These are phyloP conservation scores for Crassisporium funariophilum DNA, from an alignment of 768 basidiomycete species.

Conservation along the genomic window DNA sequence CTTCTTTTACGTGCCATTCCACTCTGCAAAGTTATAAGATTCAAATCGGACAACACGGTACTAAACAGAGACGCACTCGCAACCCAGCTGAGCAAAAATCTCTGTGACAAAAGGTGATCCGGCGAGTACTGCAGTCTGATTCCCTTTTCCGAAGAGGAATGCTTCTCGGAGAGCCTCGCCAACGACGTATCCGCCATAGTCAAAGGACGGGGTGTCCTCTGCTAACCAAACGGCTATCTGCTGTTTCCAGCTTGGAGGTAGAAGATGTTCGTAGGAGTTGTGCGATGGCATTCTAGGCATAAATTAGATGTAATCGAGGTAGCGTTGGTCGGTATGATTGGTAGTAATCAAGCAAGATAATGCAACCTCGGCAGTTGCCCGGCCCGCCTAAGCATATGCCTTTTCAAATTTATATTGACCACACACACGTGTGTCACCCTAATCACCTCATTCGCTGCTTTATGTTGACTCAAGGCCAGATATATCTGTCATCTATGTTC, in stretches of 20 bases:
- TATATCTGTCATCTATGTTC: background rate
- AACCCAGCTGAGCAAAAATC: constrained; percentile 85
- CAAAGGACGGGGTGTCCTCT: constrained; percentile 95
- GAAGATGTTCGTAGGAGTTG: constrained; percentile 63
- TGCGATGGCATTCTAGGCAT: constrained; percentile 4
- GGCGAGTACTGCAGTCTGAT: constrained; percentile 76
- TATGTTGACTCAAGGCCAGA: no score
- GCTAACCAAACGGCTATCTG: constrained; percentile 82
- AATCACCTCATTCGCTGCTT: no score
- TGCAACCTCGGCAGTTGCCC: no score
- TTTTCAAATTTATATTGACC: no score
- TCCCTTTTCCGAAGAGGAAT: constrained; percentile 88
- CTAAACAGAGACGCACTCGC: constrained; percentile 63
- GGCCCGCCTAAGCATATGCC: no score
- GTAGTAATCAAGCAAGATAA: no score
- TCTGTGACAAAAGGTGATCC: constrained; percentile 96
- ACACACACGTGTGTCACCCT: no score
- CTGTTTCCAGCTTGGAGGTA: constrained; percentile 91
- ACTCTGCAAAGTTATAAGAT: constrained; percentile 53
- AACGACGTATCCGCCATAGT: constrained; percentile 95
- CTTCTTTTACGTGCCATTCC: constrained; percentile 91
- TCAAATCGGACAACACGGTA: background rate
- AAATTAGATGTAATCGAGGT: no score
- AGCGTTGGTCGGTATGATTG: no score
- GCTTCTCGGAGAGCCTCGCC: constrained; percentile 88